Conservation (phyloP, 2,329 filamentous ascomycete species). For the Aspergillus ustus region DNA sequence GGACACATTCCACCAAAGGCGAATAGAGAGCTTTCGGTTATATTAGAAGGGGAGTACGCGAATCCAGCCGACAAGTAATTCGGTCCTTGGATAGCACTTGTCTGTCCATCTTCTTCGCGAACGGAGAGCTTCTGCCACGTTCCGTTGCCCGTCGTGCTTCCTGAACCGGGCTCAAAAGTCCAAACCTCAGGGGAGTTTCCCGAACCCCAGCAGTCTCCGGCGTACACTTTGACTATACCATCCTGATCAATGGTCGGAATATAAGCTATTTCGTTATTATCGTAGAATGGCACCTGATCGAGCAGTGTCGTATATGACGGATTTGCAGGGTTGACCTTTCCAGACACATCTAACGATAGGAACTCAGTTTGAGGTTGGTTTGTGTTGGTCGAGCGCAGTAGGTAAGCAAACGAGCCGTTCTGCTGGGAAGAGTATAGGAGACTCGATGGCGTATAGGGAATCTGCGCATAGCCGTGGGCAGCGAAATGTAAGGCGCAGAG, state of each 20-base stretch:
- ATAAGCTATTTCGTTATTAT: constrained; percentile 62
- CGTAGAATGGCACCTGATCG: constrained; percentile 32
- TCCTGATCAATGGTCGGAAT: constrained; percentile 68
- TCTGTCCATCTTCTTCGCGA: constrained; percentile 38
- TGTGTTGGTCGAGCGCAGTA: constrained; percentile 64
- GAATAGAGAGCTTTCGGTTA: constrained; percentile 61
- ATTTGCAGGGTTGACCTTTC: constrained; percentile 56
- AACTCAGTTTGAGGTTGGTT: constrained; percentile 57
- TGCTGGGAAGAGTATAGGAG: constrained; percentile 63
- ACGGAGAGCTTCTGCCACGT: constrained; percentile 57
- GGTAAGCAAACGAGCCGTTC: constrained; percentile 66
- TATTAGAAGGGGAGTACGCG: constrained; percentile 65
- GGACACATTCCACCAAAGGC: constrained; percentile 93
- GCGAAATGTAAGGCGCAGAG: constrained; percentile 29
- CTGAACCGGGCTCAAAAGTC: constrained; percentile 62
- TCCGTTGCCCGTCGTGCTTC: constrained; percentile 53
- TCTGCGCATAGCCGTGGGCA: constrained; percentile 40
- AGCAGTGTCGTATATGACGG: constrained; percentile 38
- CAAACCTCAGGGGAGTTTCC: constrained; percentile 64
- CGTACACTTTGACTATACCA: constrained; percentile 74
- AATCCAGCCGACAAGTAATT: constrained; percentile 66
- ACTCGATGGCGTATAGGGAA: constrained; percentile 79
- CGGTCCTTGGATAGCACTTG: constrained; percentile 46
- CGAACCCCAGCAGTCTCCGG: constrained; percentile 69
- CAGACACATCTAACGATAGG: constrained; percentile 68